Evolutionary conservation across 768 basidiomycete species (phyloP).

Genomic region (Mycena filopes): DNA sequence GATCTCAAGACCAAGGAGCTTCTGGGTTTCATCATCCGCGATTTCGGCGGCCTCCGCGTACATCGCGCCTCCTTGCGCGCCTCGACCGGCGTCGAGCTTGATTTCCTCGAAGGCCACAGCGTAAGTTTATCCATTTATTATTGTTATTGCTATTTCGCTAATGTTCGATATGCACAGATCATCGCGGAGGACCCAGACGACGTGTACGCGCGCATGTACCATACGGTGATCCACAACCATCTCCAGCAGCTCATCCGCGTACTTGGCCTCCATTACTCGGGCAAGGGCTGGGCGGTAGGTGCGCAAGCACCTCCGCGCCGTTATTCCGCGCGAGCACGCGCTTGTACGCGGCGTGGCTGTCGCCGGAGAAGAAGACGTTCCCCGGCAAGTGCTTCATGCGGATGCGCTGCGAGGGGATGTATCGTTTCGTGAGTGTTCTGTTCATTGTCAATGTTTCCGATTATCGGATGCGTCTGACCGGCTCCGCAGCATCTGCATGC

Average conservation of each 20-base stretch:
- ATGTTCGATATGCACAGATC: conserved; percentile 41
- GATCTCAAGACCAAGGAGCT: conserved; percentile 58
- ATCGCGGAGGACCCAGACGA: conserved; percentile 62
- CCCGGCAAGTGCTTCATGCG: conserved; percentile 68
- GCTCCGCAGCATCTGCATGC: conserved; percentile 59
- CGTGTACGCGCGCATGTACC: conserved; percentile 67
- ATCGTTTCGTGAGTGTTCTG: conserved; percentile 58
- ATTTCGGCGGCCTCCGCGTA: conserved; percentile 66
- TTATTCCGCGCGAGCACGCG: conserved; percentile 58
- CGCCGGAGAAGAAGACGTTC: conserved; percentile 57
- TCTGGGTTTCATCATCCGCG: conserved; percentile 66
- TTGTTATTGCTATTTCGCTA: not conserved
- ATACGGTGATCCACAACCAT: conserved; percentile 68
- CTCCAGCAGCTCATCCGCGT: conserved; percentile 69
- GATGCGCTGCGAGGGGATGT: conserved; percentile 67
- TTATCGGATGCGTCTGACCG: conserved; percentile 2
- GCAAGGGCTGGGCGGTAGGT: conserved; percentile 64
- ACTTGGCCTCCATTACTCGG: conserved; percentile 65
- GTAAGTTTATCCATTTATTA: conserved; percentile 11
- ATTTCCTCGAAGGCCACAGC: conserved; percentile 59
- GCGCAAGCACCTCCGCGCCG: conserved; percentile 52
- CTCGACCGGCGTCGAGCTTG: conserved; percentile 61
- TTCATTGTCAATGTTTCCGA: no score
- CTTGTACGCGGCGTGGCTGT: conserved; percentile 63
- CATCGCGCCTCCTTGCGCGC: conserved; percentile 60